These are phyloP conservation scores for Rhodotorula graminis DNA, from an alignment of 768 basidiomycete genomes.

Conservation along the genomic window DNA sequence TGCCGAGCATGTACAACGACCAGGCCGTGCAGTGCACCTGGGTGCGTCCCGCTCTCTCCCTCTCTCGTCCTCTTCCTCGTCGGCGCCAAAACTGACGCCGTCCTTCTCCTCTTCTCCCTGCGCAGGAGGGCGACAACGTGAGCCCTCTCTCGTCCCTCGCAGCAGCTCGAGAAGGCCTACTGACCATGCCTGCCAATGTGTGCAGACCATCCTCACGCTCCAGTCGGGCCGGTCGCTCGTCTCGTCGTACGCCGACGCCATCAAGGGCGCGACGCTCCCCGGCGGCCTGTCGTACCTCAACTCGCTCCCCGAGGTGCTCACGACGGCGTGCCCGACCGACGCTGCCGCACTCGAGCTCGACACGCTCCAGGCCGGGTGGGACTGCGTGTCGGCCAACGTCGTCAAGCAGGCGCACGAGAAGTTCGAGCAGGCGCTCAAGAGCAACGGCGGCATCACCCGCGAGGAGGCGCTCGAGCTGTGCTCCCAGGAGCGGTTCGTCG, in stretches of 20 bases:
- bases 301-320: slow-evolving; percentile 42
- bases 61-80: not conserved
- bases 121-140: slow-evolving; percentile 50
- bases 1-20: slow-evolving; percentile 48
- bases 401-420: slow-evolving; percentile 49
- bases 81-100: not conserved
- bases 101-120: too few species aligned
- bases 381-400: slow-evolving; percentile 49
- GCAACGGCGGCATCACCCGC: slow-evolving; percentile 47
- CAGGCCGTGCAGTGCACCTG: slow-evolving; percentile 51
- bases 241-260: slow-evolving; percentile 43
- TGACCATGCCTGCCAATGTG: not conserved
- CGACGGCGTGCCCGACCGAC: slow-evolving; percentile 43
- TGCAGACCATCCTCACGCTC: slow-evolving; percentile 38
- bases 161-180: too few species aligned
- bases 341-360: slow-evolving; percentile 44
- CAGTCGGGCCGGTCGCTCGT: slow-evolving; percentile 41
- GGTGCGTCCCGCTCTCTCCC: slow-evolving; percentile 15
- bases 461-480: slow-evolving; percentile 51
- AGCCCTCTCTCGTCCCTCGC: not conserved
- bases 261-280: slow-evolving; percentile 47
- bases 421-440: slow-evolving; percentile 45
- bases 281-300: slow-evolving; percentile 50
- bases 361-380: slow-evolving; percentile 49
- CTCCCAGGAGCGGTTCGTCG: slow-evolving; percentile 50